Conservation (phyloP, 202 grass and related monocot genomes). For the Panicum hallii region DNA sequence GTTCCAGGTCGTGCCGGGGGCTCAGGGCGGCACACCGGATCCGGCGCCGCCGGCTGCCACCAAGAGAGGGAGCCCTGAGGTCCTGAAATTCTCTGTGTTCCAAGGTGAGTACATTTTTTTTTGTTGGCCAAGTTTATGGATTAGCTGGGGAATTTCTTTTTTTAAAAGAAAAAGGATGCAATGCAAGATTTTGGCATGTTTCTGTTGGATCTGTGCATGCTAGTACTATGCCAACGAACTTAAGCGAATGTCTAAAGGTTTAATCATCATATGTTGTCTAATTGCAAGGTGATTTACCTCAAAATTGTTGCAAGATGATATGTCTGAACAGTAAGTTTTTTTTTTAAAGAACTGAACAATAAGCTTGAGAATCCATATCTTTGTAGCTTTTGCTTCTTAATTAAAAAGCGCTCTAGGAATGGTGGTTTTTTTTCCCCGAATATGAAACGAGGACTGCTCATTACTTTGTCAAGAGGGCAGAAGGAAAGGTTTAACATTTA, state of each 20-base stretch:
- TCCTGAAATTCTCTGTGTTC: slow-evolving; percentile 65
- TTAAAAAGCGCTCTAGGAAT: background rate
- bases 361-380: background rate
- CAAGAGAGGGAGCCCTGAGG: slow-evolving; percentile 49
- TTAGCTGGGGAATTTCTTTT: background rate
- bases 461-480: background rate
- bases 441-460: background rate
- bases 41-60: slow-evolving; percentile 22
- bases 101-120: slow-evolving; percentile 50
- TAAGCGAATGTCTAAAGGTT: slow-evolving; percentile 18
- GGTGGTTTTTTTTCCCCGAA: background rate
- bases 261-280: background rate
- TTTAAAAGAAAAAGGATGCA: background rate
- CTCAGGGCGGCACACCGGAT: slow-evolving; percentile 52
- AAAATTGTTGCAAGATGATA: background rate
- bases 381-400: background rate
- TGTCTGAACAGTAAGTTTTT: background rate
- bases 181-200: slow-evolving; percentile 8
- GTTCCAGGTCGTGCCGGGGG: slow-evolving; percentile 58
- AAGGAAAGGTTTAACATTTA: background rate
- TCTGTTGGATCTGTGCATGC: slow-evolving; percentile 44
- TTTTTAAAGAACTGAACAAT: background rate
- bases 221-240: background rate
- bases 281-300: background rate
- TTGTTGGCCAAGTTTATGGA: slow-evolving; percentile 5